A percentile compares a stretch with the other conserved stretches of the same genome.
phyloP scores from a whole-genome alignment of 768 basidiomycete genomes.

The Melanogaster broomeanus region DNA sequence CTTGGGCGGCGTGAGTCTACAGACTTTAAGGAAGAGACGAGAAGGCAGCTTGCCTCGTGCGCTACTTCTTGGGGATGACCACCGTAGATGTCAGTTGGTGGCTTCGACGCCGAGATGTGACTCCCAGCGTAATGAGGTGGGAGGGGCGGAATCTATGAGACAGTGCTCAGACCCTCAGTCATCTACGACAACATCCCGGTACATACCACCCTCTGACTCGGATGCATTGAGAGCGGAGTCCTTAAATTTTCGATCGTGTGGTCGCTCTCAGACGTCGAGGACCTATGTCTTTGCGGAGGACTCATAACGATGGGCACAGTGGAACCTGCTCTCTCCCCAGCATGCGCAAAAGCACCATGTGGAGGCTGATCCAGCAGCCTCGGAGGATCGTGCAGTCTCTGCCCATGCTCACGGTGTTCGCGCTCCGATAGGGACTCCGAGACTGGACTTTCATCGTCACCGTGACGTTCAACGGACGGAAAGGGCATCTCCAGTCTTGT shows the following conservation, averaged over 20 bases:
- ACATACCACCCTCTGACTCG: constrained; percentile 29
- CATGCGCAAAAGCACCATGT: constrained; percentile 9
- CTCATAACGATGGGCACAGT: constrained; percentile 25
- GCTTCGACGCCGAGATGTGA: constrained; percentile 17
- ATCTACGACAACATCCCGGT: neutral
- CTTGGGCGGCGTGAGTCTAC: constrained; percentile 15
- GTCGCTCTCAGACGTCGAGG: constrained; percentile 27
- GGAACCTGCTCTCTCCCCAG: constrained; percentile 13
- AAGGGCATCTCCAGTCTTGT: constrained; percentile 20
- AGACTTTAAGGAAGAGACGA: neutral
- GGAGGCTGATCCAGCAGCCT: constrained; percentile 26
- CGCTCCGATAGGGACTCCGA: constrained; percentile 26
- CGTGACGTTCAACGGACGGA: constrained; percentile 22
- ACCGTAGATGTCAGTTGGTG: constrained; percentile 33
- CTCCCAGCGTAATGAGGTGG: constrained; percentile 22
- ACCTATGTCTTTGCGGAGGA: constrained; percentile 17
- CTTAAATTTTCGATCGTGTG: constrained; percentile 31
- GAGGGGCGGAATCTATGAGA: constrained; percentile 29
- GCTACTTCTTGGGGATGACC: constrained; percentile 20
- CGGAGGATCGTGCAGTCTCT: constrained; percentile 19
- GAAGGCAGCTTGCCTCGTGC: constrained; percentile 11
- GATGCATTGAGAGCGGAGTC: constrained; percentile 21
- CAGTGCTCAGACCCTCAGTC: neutral
- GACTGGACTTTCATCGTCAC: constrained; percentile 15
- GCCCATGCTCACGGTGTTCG: constrained; percentile 17